Percentiles rank a stretch among this genome's conserved stretches.
Conservation (phyloP, 1,139 yeast species). For the Hanseniaspora gamundiae region DNA sequence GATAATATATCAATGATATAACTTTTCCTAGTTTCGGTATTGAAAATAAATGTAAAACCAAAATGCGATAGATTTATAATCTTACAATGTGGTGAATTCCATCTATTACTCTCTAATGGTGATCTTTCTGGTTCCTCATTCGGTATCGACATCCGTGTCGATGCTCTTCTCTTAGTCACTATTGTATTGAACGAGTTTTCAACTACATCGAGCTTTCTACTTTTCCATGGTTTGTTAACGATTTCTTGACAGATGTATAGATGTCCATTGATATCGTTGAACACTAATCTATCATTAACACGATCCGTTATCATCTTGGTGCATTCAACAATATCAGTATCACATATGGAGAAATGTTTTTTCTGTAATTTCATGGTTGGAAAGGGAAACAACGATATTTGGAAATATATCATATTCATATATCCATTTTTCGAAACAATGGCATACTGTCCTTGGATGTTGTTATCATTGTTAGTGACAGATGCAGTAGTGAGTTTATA, state of each 20-base stretch:
- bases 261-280: conserved; percentile 39
- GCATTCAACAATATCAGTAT: conserved; percentile 33
- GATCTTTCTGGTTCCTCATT: too few relatives aligned
- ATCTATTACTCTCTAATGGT: conserved; percentile 27
- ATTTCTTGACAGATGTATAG: conserved; percentile 52
- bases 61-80: not conserved
- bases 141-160: not conserved
- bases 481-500: too few relatives aligned
- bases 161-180: not conserved
- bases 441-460: too few relatives aligned
- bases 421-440: too few relatives aligned
- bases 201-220: conserved; percentile 37
- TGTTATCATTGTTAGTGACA: too few relatives aligned
- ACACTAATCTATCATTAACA: conserved; percentile 59
- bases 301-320: conserved; percentile 55
- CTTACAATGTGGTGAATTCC: conserved; percentile 28
- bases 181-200: conserved; percentile 35
- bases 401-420: too few relatives aligned
- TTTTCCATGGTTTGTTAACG: conserved; percentile 51
- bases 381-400: too few relatives aligned
- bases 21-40: conserved; percentile 27
- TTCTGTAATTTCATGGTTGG: too few relatives aligned
- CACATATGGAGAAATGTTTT: not conserved
- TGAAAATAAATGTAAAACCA: conserved; percentile 1
- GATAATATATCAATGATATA: conserved; percentile 68